A percentile compares a stretch with the other conserved stretches of the same genome.
Evolutionary conservation across 768 basidiomycete genomes (phyloP).

Genomic region (Lactarius trivialis): DNA sequence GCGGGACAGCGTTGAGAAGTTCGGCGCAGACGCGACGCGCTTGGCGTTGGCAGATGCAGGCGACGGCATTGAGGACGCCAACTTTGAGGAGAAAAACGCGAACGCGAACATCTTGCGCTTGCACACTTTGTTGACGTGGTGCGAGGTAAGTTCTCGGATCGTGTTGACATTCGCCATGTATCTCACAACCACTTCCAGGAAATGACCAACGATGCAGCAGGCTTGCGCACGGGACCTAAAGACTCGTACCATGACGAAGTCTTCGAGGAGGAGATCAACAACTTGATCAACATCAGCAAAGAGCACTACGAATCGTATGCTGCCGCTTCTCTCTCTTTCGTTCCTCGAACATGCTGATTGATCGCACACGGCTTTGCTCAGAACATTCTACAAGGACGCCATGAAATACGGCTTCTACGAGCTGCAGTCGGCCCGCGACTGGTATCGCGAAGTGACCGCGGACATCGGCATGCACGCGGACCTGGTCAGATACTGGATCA

Average conservation of each 20-base stretch:
- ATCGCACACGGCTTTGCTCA: slow-evolving; percentile 28
- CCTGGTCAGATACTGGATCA: slow-evolving; percentile 81
- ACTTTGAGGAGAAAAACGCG: slow-evolving; percentile 97
- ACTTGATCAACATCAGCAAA: slow-evolving; percentile 77
- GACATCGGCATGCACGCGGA: slow-evolving; percentile 90
- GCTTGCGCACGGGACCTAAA: slow-evolving; percentile 65
- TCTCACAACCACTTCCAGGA: slow-evolving; percentile 46
- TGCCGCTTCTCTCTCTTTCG: neutral
- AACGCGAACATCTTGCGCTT: slow-evolving; percentile 94
- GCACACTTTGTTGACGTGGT: slow-evolving; percentile 88
- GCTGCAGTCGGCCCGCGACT: slow-evolving; percentile 84
- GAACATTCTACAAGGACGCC: slow-evolving; percentile 93
- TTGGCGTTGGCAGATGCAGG: slow-evolving; percentile 93
- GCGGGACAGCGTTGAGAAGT: slow-evolving; percentile 83
- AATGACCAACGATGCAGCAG: slow-evolving; percentile 62
- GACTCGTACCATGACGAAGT: slow-evolving; percentile 76
- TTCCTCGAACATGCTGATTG: neutral
- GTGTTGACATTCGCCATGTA: neutral
- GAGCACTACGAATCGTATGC: slow-evolving; percentile 75
- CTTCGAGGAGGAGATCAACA: slow-evolving; percentile 88
- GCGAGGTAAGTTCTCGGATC: slow-evolving; percentile 51
- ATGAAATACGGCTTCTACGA: slow-evolving; percentile 95
- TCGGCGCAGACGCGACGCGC: slow-evolving; percentile 93
- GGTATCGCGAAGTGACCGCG: slow-evolving; percentile 89
- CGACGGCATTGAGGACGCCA: slow-evolving; percentile 96